Evolutionary conservation across 1,284 basidiomycete genomes (phyloP).

Genomic region (Takashimella tepidaria): DNA sequence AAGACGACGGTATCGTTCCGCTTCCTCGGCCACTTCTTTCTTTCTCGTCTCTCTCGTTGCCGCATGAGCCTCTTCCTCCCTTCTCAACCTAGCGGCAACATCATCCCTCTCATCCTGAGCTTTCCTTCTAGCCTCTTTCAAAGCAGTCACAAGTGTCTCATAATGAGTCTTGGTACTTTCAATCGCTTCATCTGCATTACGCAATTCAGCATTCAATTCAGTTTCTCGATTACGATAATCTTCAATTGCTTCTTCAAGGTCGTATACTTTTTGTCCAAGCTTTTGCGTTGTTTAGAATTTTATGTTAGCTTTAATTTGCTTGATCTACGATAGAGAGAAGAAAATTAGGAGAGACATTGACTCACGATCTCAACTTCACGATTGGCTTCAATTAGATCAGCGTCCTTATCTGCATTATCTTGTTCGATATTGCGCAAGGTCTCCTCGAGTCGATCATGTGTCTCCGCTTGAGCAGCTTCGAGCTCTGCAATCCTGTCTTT

Average conservation of each 20-base stretch:
- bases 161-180: constrained; percentile 64
- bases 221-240: constrained; percentile 55
- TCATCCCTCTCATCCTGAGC: constrained; percentile 56
- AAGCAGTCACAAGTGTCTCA: constrained; percentile 62
- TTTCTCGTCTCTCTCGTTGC: constrained; percentile 42
- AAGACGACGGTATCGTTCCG: constrained; percentile 43
- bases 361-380: constrained; percentile 62
- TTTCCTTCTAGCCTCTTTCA: constrained; percentile 63
- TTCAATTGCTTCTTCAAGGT: constrained; percentile 56
- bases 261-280: constrained; percentile 44
- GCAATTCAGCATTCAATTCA: constrained; percentile 52
- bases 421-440: constrained; percentile 41
- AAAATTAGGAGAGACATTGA: too few species aligned
- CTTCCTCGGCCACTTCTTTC: constrained; percentile 47
- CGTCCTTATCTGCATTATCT: constrained; percentile 44
- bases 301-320: neutral
- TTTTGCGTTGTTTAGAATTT: constrained; percentile 8
- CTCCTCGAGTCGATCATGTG: constrained; percentile 42
- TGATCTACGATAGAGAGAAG: too few species aligned
- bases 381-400: constrained; percentile 54
- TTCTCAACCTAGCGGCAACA: constrained; percentile 61
- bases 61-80: constrained; percentile 47
- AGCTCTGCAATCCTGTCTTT: constrained; percentile 37
- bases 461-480: constrained; percentile 37
- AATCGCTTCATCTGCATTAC: constrained; percentile 55